Evolutionary conservation across 768 basidiomycete genomes (phyloP).

Genomic region (Baorangia bicolor): DNA sequence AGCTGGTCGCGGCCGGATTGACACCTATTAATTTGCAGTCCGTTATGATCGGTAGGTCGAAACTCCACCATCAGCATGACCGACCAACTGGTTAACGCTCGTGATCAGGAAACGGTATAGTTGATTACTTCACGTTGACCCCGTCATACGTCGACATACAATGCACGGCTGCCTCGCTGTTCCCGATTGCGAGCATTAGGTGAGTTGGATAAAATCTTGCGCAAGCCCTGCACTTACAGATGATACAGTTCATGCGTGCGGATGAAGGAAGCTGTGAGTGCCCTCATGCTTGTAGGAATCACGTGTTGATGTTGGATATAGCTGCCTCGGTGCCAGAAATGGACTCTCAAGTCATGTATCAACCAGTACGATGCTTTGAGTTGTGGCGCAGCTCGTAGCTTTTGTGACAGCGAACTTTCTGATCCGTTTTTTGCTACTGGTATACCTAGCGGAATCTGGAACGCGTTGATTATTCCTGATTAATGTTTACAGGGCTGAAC

Average conservation of each 20-base stretch:
- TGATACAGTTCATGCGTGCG: conserved; percentile 35
- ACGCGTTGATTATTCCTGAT: background rate
- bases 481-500: conserved; percentile 41
- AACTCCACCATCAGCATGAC: background rate
- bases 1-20: conserved; percentile 42
- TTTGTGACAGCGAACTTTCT: conserved; percentile 54
- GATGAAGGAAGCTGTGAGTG: conserved; percentile 43
- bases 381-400: conserved; percentile 65
- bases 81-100: background rate
- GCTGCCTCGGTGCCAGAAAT: conserved; percentile 70
- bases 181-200: conserved; percentile 43
- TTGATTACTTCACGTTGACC: conserved; percentile 38
- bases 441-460: conserved; percentile 22
- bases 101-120: conserved; percentile 44
- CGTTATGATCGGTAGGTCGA: conserved; percentile 44
- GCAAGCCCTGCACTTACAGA: background rate
- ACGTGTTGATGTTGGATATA: conserved; percentile 25
- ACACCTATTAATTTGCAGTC: conserved; percentile 51
- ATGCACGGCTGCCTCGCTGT: conserved; percentile 52
- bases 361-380: conserved; percentile 64
- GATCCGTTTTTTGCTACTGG: conserved; percentile 32
- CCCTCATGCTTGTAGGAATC: background rate
- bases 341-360: conserved; percentile 58
- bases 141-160: conserved; percentile 51
- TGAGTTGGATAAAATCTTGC: background rate